Conservation (phyloP, 2,329 filamentous ascomycete genomes). For the Podosphaera xanthii region DNA sequence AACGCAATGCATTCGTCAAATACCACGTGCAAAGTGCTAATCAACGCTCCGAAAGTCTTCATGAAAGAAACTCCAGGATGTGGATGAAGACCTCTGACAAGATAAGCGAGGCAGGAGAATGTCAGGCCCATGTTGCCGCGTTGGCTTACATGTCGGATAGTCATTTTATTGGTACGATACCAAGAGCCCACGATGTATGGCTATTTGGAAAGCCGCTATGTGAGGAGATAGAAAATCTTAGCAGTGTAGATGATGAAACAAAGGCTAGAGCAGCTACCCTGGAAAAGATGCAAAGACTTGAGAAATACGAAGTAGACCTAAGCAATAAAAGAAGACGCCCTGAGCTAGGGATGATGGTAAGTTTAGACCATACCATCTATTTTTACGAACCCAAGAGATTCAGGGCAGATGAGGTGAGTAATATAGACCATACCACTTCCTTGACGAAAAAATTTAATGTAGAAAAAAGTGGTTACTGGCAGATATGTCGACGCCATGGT, state of each 20-base stretch:
- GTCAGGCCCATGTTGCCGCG: conserved; percentile 62
- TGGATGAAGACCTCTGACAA: conserved; percentile 56
- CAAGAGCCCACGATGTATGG: conserved; percentile 60
- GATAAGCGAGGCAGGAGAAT: conserved; percentile 51
- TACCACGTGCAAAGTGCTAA: conserved; percentile 33
- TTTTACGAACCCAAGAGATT: conserved; percentile 38
- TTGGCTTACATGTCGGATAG: conserved; percentile 84
- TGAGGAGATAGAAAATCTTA: background rate
- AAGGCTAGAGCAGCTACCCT: conserved; percentile 27
- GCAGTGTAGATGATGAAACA: conserved; percentile 2
- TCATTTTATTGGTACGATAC: conserved; percentile 80
- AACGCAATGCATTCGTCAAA: conserved; percentile 31
- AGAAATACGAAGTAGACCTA: conserved; percentile 20
- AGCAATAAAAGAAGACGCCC: conserved; percentile 28
- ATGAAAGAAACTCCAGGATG: conserved; percentile 44
- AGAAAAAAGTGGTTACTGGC: conserved; percentile 41
- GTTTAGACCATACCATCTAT: conserved; percentile 52
- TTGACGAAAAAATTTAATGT: background rate
- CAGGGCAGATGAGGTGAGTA: conserved; percentile 30
- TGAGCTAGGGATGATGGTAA: conserved; percentile 65
- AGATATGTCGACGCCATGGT: conserved; percentile 64
- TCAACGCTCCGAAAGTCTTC: conserved; percentile 25
- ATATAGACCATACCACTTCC: background rate
- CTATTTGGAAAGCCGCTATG: conserved; percentile 33
- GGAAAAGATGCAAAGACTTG: conserved; percentile 17